Conservation (phyloP, 345 rosid species). For the Psidium friedrichsthalianum region DNA sequence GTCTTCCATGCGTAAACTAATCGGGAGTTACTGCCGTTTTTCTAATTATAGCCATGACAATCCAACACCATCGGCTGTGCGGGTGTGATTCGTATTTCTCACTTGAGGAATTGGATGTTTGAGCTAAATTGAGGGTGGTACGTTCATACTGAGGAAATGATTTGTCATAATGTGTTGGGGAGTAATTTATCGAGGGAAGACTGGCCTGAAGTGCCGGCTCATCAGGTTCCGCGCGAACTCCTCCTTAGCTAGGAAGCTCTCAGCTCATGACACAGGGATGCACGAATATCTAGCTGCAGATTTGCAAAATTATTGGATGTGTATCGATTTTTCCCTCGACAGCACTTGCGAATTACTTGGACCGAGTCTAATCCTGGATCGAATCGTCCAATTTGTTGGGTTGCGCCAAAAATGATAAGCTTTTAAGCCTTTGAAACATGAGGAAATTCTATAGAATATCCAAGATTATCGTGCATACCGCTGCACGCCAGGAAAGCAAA, state of each 20-base stretch:
- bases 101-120: not conserved
- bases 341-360: not conserved
- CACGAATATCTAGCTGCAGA: not conserved
- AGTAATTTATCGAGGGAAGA: not conserved
- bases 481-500: not conserved
- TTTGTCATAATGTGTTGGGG: too few species aligned
- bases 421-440: not conserved
- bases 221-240: not conserved
- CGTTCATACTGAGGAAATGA: not conserved
- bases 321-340: not conserved
- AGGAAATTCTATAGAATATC: not conserved
- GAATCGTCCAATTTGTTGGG: not conserved
- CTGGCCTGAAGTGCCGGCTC: not conserved
- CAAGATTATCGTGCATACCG: not conserved
- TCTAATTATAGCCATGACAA: not conserved
- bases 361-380: not conserved
- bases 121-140: too few species aligned
- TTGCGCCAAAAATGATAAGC: not conserved
- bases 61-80: not conserved
- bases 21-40: not conserved
- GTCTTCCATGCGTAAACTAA: too few species aligned
- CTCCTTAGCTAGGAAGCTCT: not conserved
- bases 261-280: not conserved
- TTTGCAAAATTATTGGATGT: not conserved
- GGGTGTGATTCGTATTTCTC: not conserved